A percentile compares a stretch with the other conserved stretches of the same genome.
Conservation (phyloP, 306 rosid genomes). For the Fragaria nilgerrensis region DNA sequence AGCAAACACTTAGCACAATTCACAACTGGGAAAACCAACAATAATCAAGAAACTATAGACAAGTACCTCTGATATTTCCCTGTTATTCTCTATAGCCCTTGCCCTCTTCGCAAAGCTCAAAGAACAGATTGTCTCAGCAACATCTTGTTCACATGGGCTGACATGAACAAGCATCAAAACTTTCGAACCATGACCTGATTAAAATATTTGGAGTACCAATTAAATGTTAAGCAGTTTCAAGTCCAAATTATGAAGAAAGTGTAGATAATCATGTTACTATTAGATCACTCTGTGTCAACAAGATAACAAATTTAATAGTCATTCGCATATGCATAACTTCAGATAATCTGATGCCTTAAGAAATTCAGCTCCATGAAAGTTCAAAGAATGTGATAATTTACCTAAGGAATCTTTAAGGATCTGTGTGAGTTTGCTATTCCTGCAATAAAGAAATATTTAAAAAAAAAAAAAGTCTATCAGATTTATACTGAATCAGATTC, state of each 20-base stretch:
- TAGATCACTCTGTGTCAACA: not conserved
- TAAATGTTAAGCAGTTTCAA: conserved; percentile 5
- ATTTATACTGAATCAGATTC: conserved; percentile 1
- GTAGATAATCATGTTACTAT: not conserved
- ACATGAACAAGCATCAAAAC: conserved; percentile 90
- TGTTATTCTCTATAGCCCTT: conserved; percentile 61
- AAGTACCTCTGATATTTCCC: conserved; percentile 63
- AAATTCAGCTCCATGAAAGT: not conserved
- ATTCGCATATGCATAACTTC: not conserved
- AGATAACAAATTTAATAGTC: not conserved
- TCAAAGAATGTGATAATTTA: conserved; percentile 35
- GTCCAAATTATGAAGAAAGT: not conserved
- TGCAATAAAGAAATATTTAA: conserved; percentile 45
- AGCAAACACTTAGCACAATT: conserved; percentile 14
- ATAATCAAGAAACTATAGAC: conserved; percentile 23
- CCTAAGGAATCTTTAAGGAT: conserved; percentile 92
- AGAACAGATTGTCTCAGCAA: conserved; percentile 79
- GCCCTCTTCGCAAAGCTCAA: conserved; percentile 87
- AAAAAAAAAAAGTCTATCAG: conserved; percentile 13
- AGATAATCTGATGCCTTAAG: not conserved
- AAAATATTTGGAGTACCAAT: conserved; percentile 24
- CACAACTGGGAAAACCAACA: conserved; percentile 3
- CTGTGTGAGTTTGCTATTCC: conserved; percentile 97
- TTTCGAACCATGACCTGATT: conserved; percentile 75
- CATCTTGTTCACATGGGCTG: conserved; percentile 81